phyloP scores from a whole-genome alignment of 2,329 filamentous ascomycete species.

The Paracamarosporium sp. region DNA sequence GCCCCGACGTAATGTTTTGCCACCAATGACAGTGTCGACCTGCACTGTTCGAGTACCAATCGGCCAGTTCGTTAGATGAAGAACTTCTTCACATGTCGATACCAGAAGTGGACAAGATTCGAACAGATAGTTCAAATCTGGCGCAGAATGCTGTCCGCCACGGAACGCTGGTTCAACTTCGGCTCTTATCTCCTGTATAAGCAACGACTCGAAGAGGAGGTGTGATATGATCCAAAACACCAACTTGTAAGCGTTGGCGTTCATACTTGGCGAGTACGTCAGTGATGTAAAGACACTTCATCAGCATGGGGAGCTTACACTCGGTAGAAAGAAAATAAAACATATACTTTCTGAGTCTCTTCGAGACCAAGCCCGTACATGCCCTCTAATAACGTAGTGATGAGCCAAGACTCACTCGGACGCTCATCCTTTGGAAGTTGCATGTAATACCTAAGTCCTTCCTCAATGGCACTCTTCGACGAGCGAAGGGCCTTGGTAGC shows the following conservation, averaged over 20 bases:
- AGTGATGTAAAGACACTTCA: background rate
- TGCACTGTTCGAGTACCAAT: slow-evolving; percentile 3
- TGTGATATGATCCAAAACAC: slow-evolving; percentile 4
- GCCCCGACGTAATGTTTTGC: background rate
- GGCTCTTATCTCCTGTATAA: background rate
- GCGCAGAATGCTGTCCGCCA: background rate
- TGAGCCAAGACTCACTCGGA: background rate
- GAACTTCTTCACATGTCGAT: slow-evolving; percentile 5
- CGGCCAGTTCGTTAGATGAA: slow-evolving; percentile 8
- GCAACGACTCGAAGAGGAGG: background rate
- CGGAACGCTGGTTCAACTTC: slow-evolving; percentile 9
- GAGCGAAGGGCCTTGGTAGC: background rate
- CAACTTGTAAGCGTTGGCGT: slow-evolving; percentile 8
- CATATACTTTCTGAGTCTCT: background rate
- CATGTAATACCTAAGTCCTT: background rate
- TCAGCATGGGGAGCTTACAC: background rate
- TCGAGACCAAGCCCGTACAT: slow-evolving; percentile 1
- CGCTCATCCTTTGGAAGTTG: background rate
- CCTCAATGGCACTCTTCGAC: background rate
- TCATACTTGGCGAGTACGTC: background rate
- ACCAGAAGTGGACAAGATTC: slow-evolving; percentile 7
- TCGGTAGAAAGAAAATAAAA: slow-evolving; percentile 6
- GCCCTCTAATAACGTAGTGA: background rate
- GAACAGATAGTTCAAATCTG: background rate
- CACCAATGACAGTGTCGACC: slow-evolving; percentile 5